Base-by-base conservation (phyloP, 1,139 yeast species). In the Debaryomycetaceae sp. region DNA sequence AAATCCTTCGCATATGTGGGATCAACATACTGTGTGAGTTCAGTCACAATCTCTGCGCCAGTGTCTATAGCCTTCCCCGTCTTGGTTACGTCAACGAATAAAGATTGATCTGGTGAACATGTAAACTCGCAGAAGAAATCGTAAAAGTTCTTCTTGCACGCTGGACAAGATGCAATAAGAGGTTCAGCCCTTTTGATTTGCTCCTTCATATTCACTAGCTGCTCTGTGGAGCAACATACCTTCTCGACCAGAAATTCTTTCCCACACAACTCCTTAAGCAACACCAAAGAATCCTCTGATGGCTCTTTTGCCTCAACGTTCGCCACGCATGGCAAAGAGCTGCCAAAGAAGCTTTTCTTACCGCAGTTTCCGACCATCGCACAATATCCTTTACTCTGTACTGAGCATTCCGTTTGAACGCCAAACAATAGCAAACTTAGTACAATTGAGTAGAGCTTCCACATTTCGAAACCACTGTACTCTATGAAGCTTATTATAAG, bases 121-220 rank as follows among this genome's bases (percentile, higher is more conserved):
- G 97, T 87, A 63, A 93, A 90, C 42, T 84, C 81, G 66, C 98
- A 93, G 59, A 90, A 88, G 55, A 91, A 74, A 56, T 85, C 87
- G 57, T 82, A 81, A 63, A 93, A 91, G 68, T 93, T 93, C 65
- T 81, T 82, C 47, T 80, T 75, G 62, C 99, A 93, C 0, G 99
- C 98, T 1, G 98, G 98, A 62, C 99, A 93, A 5, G 97, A 87
- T 23, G 95, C 80, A 37, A 93, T 85, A 36, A 93, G 65, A 0
- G 89, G 81, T 48, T 86, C 95, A 0, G 87, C 96, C 50, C 81
- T 81, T 53, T 83, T 80, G 46, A 93, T 67, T 58, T 84, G 87
- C 37, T 66, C 51, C 45, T 70, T 69, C 47, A 74, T 60, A 22
- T 55, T 57, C 8, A 51, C 43, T 20, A 74, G 51, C 49, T 75